These are phyloP conservation scores for Nannizzia gypsea DNA, from an alignment of 2,329 filamentous ascomycete genomes.

Conservation along the genomic window DNA sequence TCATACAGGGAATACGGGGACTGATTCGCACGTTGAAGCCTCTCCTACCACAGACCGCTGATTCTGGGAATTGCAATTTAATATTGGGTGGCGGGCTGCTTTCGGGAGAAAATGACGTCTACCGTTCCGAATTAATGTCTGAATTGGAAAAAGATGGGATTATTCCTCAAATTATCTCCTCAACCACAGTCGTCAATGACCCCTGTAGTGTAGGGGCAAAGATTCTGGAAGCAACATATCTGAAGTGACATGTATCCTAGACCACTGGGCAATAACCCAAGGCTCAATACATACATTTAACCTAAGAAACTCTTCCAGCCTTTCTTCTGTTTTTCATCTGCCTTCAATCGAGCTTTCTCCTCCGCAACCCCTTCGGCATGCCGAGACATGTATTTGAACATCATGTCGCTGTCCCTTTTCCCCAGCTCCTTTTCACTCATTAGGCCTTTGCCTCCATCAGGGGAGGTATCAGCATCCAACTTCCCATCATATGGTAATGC, in stretches of 20 bases:
- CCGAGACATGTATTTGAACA: slow-evolving; percentile 10
- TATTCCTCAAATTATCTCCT: not conserved
- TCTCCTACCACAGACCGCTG: not conserved
- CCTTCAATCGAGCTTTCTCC: slow-evolving; percentile 8
- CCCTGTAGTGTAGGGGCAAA: not conserved
- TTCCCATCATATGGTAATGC: slow-evolving; percentile 8
- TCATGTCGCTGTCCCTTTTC: slow-evolving; percentile 10
- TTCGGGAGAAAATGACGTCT: slow-evolving; percentile 3
- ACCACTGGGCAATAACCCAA: not conserved
- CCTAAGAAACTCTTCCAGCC: slow-evolving; percentile 5
- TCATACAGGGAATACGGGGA: not conserved
- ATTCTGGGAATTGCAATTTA: not conserved
- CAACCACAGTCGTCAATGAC: not conserved
- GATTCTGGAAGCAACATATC: not conserved
- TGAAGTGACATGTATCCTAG: not conserved
- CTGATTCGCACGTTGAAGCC: not conserved
- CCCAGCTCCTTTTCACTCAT: slow-evolving; percentile 12
- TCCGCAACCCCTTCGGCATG: slow-evolving; percentile 6
- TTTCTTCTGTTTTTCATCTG: slow-evolving; percentile 6
- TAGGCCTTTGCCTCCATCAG: slow-evolving; percentile 13
- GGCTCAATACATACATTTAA: not conserved
- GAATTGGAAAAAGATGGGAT: slow-evolving; percentile 1
- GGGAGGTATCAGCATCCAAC: slow-evolving; percentile 11
- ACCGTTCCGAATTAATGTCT: not conserved
- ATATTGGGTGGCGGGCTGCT: slow-evolving; percentile 7